Evolutionary conservation across 1,139 yeast species (phyloP).

Genomic region (Yamadazyma atmosphaerica): DNA sequence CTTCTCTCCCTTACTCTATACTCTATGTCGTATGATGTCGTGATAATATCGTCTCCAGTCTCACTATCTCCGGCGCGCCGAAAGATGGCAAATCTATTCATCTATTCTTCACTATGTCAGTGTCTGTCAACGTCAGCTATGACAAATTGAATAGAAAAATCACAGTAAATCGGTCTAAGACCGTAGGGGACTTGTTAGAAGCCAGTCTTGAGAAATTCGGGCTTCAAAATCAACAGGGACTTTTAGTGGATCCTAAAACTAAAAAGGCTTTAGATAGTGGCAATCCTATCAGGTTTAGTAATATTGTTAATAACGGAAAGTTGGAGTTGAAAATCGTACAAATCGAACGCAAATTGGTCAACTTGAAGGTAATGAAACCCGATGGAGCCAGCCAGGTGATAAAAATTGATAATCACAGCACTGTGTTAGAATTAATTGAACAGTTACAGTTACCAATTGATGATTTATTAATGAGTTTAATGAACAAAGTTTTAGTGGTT

Average conservation of each 20-base stretch:
- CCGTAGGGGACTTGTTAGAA: constrained; percentile 31
- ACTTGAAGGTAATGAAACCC: constrained; percentile 11
- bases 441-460: constrained; percentile 3
- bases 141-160: constrained; percentile 25
- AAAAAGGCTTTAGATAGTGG: constrained; percentile 33
- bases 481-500: constrained; percentile 8
- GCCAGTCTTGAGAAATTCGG: constrained; percentile 17
- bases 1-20: no score
- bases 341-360: constrained; percentile 8
- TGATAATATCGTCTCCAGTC: no score
- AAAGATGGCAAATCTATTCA: neutral
- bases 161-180: constrained; percentile 21
- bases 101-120: constrained; percentile 10
- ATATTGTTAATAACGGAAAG: constrained; percentile 32
- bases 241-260: constrained; percentile 2
- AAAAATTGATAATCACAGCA: constrained; percentile 10
- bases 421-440: constrained; percentile 6
- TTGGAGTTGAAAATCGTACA: constrained; percentile 26
- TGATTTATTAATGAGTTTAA: constrained; percentile 7
- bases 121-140: constrained; percentile 25
- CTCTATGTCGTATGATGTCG: no score
- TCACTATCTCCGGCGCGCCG: neutral
- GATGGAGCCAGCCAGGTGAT: constrained; percentile 7
- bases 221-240: constrained; percentile 16
- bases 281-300: constrained; percentile 35